Conservation (phyloP, 164 flowering plant species). For the Magnolia officinalis region DNA sequence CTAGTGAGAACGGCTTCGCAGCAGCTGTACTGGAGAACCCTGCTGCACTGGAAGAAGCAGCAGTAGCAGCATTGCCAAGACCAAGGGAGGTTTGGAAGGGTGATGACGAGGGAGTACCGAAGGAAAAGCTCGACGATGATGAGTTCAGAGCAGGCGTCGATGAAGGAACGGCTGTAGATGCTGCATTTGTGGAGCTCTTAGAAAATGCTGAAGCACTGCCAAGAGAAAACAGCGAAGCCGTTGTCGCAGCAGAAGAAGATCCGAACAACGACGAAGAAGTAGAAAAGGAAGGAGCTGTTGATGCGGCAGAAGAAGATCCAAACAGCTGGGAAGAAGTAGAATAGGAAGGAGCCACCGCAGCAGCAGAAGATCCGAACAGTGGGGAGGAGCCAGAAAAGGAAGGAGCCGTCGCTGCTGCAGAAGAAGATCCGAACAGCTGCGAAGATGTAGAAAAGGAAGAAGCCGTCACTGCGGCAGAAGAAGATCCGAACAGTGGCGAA, state of each 20-base stretch:
- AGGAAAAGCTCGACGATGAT: conserved; percentile 36
- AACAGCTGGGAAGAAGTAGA: conserved; percentile 12
- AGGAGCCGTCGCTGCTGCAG: not conserved
- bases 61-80: conserved; percentile 20
- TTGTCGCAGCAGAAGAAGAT: conserved; percentile 17
- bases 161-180: conserved; percentile 22
- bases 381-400: conserved; percentile 3
- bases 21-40: conserved; percentile 15
- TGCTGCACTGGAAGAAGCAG: conserved; percentile 16
- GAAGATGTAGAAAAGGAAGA: conserved; percentile 6
- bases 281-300: not conserved
- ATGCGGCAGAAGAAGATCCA: conserved; percentile 12
- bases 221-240: conserved; percentile 17
- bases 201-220: conserved; percentile 20
- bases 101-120: conserved; percentile 34
- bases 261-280: not conserved
- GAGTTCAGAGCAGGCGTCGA: conserved; percentile 16
- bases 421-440: conserved; percentile 6
- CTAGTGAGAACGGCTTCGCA: conserved; percentile 20
- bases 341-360: not conserved
- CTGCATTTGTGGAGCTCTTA: conserved; percentile 13
- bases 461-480: conserved; percentile 6
- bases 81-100: conserved; percentile 27
- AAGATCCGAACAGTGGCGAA: conserved; percentile 4
- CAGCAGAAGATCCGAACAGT: not conserved